A percentile compares a stretch with the other conserved stretches of the same genome.
These are phyloP conservation scores for Sordariomycetes sp. DNA, from an alignment of 2,329 filamentous ascomycete species.

Conservation along the genomic window DNA sequence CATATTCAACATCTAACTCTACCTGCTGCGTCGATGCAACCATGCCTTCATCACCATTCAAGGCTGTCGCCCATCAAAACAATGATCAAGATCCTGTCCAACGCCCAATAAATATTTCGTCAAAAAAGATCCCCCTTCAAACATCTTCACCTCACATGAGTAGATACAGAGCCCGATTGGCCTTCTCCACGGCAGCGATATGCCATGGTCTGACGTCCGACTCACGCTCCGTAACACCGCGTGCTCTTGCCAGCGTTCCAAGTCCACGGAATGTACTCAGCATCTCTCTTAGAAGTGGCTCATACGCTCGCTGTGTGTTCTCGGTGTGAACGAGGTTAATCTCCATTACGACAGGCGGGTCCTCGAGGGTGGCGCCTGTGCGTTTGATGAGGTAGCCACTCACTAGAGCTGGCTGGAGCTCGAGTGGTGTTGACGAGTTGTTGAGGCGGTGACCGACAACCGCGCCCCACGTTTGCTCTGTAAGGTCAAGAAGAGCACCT, in stretches of 20 bases:
- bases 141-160: no score
- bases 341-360: slow-evolving; percentile 52
- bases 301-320: slow-evolving; percentile 41
- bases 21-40: no score
- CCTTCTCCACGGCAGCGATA: slow-evolving; percentile 62
- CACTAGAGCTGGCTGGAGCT: slow-evolving; percentile 47
- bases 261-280: slow-evolving; percentile 60
- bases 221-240: slow-evolving; percentile 50
- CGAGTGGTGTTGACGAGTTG: slow-evolving; percentile 45
- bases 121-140: no score
- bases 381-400: slow-evolving; percentile 61
- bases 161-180: slow-evolving; percentile 54
- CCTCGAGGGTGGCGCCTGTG: slow-evolving; percentile 43
- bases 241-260: slow-evolving; percentile 58
- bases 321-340: slow-evolving; percentile 55
- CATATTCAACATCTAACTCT: no score
- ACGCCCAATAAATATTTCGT: no score
- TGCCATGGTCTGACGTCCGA: slow-evolving; percentile 68
- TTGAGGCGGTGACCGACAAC: slow-evolving; percentile 58
- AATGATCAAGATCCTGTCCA: no score
- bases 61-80: no score
- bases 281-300: slow-evolving; percentile 61
- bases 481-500: slow-evolving; percentile 58
- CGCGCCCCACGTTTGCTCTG: slow-evolving; percentile 69
- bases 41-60: no score